Conservation (phyloP, 805 yeast species). For the Metschnikowia koreensis region DNA sequence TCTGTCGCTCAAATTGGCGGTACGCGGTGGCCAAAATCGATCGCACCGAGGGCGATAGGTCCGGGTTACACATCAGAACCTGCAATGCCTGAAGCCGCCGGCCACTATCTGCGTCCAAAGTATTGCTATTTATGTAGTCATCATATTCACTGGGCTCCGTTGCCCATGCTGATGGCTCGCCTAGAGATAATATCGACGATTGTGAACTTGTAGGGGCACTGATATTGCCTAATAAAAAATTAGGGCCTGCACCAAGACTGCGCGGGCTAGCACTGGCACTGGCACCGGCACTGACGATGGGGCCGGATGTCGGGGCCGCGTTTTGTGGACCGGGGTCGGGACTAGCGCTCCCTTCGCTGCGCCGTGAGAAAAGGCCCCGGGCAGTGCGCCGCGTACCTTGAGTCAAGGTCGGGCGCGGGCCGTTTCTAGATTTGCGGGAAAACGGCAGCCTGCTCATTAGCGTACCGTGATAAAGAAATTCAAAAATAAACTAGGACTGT, state of each 20-base stretch:
- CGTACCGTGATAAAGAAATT: neutral
- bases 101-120: constrained; percentile 15
- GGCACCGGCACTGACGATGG: neutral
- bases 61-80: constrained; percentile 13
- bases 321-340: no score
- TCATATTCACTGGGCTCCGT: constrained; percentile 6
- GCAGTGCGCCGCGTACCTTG: neutral
- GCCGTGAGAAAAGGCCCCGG: constrained; percentile 1
- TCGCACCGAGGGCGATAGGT: constrained; percentile 13
- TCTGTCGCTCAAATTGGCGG: constrained; percentile 12
- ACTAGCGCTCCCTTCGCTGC: neutral
- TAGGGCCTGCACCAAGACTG: no score
- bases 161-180: constrained; percentile 3
- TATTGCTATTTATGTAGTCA: constrained; percentile 6
- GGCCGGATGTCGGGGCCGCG: neutral
- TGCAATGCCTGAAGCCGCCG: constrained; percentile 16
- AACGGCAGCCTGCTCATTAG: constrained; percentile 4
- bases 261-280: no score
- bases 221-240: neutral
- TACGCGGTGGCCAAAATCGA: constrained; percentile 14
- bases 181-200: constrained; percentile 3
- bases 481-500: neutral
- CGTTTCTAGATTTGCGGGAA: constrained; percentile 1
- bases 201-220: constrained; percentile 6
- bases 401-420: neutral